Conservation (phyloP, 2,329 filamentous ascomycete species). For the Claviceps spartinae region DNA sequence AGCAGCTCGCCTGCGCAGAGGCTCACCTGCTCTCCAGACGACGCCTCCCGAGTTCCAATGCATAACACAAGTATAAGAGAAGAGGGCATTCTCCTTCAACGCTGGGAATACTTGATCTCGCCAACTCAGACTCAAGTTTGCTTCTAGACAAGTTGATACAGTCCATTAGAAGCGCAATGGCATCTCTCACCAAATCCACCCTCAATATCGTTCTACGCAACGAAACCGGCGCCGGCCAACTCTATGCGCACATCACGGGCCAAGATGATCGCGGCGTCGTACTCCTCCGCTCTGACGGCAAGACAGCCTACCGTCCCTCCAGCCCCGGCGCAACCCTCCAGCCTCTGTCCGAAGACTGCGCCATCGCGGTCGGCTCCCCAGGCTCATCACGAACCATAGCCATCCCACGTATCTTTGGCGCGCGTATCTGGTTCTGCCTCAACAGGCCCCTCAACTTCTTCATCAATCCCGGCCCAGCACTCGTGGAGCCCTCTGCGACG, state of each 20-base stretch:
- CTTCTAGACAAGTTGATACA: no score
- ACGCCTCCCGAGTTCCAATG: no score
- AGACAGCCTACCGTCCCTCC: constrained; percentile 48
- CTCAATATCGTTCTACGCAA: constrained; percentile 52
- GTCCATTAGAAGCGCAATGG: constrained; percentile 3
- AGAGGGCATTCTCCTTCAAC: no score
- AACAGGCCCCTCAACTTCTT: constrained; percentile 50
- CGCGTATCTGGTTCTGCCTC: constrained; percentile 57
- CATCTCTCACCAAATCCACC: constrained; percentile 25
- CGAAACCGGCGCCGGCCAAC: constrained; percentile 41
- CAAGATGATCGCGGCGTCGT: constrained; percentile 42
- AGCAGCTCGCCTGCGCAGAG: no score
- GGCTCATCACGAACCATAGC: constrained; percentile 46
- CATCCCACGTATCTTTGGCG: constrained; percentile 57
- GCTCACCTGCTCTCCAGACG: no score
- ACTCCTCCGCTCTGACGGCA: constrained; percentile 52
- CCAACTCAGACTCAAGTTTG: no score
- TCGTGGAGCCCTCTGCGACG: constrained; percentile 62
- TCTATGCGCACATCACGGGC: constrained; percentile 60
- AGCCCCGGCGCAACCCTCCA: constrained; percentile 39
- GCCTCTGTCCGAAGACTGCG: constrained; percentile 41
- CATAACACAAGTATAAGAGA: no score
- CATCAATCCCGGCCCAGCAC: constrained; percentile 55
- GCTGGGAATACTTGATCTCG: no score
- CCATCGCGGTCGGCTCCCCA: constrained; percentile 48